Conservation (phyloP, 108 stramenopile species). For the Conticribra guillardii region DNA sequence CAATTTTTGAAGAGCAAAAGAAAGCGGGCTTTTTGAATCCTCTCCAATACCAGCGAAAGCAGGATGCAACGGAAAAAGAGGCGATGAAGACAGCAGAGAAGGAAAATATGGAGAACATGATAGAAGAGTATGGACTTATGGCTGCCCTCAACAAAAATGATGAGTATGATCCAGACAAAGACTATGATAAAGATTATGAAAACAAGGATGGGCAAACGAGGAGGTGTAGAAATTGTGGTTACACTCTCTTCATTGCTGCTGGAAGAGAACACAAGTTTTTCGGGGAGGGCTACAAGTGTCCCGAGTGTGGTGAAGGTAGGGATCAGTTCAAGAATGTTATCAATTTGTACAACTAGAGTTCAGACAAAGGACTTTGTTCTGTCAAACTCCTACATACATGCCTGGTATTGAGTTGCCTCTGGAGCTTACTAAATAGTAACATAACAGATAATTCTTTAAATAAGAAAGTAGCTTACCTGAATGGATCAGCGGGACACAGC, state of each 20-base stretch:
- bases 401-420: no score
- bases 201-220: conserved; percentile 31
- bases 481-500: no score
- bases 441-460: no score
- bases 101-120: conserved; percentile 51
- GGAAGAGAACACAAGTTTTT: conserved; percentile 91
- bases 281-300: conserved; percentile 81
- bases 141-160: conserved; percentile 48
- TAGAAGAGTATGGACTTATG: conserved; percentile 65
- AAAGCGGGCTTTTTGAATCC: conserved; percentile 66
- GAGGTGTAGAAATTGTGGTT: conserved; percentile 77
- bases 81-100: conserved; percentile 57
- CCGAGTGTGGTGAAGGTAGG: conserved; percentile 86
- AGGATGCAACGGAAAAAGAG: conserved; percentile 42
- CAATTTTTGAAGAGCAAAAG: conserved; percentile 76
- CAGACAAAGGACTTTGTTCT: no score
- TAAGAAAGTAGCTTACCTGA: no score
- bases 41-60: conserved; percentile 23
- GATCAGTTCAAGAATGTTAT: conserved; percentile 61
- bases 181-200: conserved; percentile 48
- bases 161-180: conserved; percentile 37
- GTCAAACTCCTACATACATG: no score
- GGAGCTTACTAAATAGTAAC: no score
- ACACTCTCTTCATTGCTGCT: conserved; percentile 88
- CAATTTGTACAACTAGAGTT: no score